Base-by-base conservation (phyloP, 2,329 filamentous ascomycete species). In the Amphichorda felina region DNA sequence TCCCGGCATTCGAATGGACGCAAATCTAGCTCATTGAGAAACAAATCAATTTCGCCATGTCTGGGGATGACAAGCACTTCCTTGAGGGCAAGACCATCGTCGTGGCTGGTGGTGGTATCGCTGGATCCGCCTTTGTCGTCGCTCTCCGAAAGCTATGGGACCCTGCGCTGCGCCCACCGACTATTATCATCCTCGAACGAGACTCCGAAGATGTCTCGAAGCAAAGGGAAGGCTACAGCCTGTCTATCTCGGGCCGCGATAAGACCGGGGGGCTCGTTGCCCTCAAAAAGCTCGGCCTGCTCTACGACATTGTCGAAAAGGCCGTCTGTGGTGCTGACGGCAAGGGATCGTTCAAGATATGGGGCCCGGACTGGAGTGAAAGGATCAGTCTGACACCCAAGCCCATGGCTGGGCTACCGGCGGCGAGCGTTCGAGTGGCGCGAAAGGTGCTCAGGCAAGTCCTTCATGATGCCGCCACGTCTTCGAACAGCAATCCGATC, bases 51-150 rank as follows among this genome's bases (percentile, higher is more conserved):
- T n/a, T 24, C 21, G 19, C 17, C 16, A 48, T 47, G 47, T 43
- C 38, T 13, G 9, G 40, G 10, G 21, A 30, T 17, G 19, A 26
- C 17, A 24, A 35, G 19, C 53, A 50, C 34, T 51, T 56, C 33
- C 52, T 64, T 13, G 45, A 53, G 5, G 53, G 55, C 11, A 64
- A 64, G 43, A 57, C 50, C 25, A 61, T 66, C 35, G 49, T 65
- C 16, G 47, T 68, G 8, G 52, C 58, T 4, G 64, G 64, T 5
- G 61, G 50, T 15, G 64, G 64, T 19, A 51, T 66, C 16, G 56
- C 61, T 8, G 62, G 64, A 4, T 53, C 60, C 9, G 48, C 60
- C 6, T 67, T 68, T 37, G 56, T 53, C 18, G 45, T 56, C 33
- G 53, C 59, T 11, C 46, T 68, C 8, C 51, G 49, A 24, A 58